Base-by-base conservation (phyloP, 306 rosid species). In the Begonia loranthoides region DNA sequence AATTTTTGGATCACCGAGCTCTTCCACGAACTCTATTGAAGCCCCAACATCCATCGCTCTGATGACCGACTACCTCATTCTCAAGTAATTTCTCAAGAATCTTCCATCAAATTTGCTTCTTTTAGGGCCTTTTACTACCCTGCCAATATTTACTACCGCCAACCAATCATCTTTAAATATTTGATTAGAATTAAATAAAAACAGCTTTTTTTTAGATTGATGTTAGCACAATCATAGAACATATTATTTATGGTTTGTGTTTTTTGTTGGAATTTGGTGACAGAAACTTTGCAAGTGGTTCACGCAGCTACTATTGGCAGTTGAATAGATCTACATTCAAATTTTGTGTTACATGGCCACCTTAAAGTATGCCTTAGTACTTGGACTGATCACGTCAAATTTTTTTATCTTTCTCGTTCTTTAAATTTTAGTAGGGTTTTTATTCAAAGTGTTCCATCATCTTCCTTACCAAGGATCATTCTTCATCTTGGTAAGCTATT, bases 241-340 rank as follows among this genome's bases (percentile, higher is more conserved):
- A 47, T 47, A 33, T 13, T 33, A 16, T 28, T 28, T 28, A 28
- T 28, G 36, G 54, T 7, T 6, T 46, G 41, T 52, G 61, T 60
- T 71, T 69, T 55, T 70, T 52, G 33, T 39, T 72, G 59, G 21
- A 59, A 60, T 61, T 55, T 69, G 65, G 67, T 65, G 68, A 56
- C 84, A 92, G 99, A 92, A 87, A 79, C 88, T 92, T 62, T 92
- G 94, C 81, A 83, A 82, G 78, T 87, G 99, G 99, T 86, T 87
- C 70, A 87, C 96, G 10, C 99, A 92, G 67, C 78, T 92, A 45
- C 70, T 87, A 22, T 57, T 92, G 82, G 99, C 99, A 24, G 96
- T 92, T 13, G 99, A 92, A 52, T 92, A n/a, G n/a, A 87, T 70
- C 79, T 92, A 51, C 99, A 92, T 66, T 72, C 89, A 1, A 92